Evolutionary conservation across 805 yeast species (phyloP), one percentile per base, ranked within the genome.

Genomic region (Metschnikowia colocasiae): DNA sequence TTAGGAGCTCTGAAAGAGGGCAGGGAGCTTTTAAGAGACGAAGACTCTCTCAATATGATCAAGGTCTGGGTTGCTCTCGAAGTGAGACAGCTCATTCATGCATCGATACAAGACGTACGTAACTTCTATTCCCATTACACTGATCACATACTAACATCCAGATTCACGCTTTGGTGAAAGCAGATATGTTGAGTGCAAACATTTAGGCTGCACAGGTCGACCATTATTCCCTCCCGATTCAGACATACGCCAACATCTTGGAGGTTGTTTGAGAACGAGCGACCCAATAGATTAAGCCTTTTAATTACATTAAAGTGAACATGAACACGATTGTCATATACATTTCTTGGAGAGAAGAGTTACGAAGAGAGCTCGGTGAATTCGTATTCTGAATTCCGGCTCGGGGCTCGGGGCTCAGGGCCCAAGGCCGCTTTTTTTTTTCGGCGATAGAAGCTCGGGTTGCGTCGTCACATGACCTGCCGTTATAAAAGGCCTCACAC

Each of bases 11-110:
- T 67, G 69, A 78, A 80, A 55, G 92, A 86, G 52, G 84, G 86
- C 4, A 71, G 80, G 54, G 74, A 80, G 50, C 68, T 84, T 18
- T 63, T 81, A 45, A 69, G 72, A 53, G 76, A 76, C 61, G 77
- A 76, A 36, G 82, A 83, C 53, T 76, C 82, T n/a, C 52, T 87
- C 25, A 82, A 87, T 19, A 87, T 92, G 96, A 68, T 87, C 48
- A 87, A 87, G 62, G 89, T 92, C 10, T 92, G 97, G 97, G 59
- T 88, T 43, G 91, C 95, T 0, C 70, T 92, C 32, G 98, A 92
- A 67, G 85, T 87, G 3, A 79, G 97, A 59, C 94, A 87, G 63
- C 82, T 91, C 58, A 82, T 92, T 63, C 82, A 76, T 54, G 87
- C 95, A 18, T 85, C 96, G 2, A 78, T 89, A 9, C 87, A 84